Conservation (phyloP, 257 asterid genomes). For the Jacaranda copaia region DNA sequence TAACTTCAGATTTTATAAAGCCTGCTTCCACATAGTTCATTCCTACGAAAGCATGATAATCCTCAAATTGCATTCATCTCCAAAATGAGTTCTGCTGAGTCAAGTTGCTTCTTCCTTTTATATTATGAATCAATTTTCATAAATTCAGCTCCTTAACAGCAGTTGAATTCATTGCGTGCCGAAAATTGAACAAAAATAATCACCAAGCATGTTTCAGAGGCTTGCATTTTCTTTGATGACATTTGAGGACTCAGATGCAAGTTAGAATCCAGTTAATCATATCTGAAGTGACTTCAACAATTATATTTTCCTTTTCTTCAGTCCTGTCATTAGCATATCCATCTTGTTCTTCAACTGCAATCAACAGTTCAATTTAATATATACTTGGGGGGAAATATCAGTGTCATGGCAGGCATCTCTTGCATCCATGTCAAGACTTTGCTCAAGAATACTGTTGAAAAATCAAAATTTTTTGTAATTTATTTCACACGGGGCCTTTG, state of each 20-base stretch:
- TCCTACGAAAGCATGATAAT: neutral
- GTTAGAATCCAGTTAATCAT: neutral
- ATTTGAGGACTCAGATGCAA: neutral
- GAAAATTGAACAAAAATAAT: too few relatives aligned
- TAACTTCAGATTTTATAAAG: neutral
- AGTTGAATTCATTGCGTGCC: too few relatives aligned
- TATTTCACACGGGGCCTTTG: neutral
- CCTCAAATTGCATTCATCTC: neutral
- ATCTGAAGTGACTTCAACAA: neutral
- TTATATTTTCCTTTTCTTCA: neutral
- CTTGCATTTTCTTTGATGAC: neutral
- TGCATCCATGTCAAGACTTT: neutral
- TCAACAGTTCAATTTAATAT: neutral
- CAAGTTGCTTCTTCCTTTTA: neutral
- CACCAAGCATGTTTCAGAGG: neutral
- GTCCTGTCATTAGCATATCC: neutral
- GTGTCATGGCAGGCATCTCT: neutral
- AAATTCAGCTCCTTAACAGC: too few relatives aligned
- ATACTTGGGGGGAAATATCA: neutral
- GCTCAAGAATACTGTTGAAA: neutral
- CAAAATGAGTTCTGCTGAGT: neutral
- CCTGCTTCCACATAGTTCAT: neutral
- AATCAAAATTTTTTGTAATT: neutral
- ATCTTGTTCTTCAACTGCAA: neutral
- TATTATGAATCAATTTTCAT: too few relatives aligned